Evolutionary conservation across 73 alveolate species (phyloP).

Genomic region (Paramecium sexaurelia): DNA sequence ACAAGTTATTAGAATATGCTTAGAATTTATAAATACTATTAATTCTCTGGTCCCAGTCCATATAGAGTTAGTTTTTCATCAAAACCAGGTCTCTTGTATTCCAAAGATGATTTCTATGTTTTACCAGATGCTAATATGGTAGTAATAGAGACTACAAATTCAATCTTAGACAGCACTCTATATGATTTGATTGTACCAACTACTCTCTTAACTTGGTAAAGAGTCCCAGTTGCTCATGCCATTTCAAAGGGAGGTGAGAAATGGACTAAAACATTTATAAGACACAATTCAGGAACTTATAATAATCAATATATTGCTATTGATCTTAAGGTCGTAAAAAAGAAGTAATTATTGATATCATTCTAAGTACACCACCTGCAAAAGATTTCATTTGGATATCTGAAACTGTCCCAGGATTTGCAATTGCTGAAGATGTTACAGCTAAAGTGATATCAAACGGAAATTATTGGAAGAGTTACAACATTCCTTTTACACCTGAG

Average conservation of each 20-base stretch:
- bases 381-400: constrained; percentile 72
- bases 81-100: constrained; percentile 78
- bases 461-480: constrained; percentile 82
- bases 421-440: constrained; percentile 73
- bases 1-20: constrained; percentile 75
- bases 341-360: background rate
- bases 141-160: constrained; percentile 78
- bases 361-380: constrained; percentile 25
- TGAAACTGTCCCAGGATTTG: constrained; percentile 76
- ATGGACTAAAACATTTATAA: constrained; percentile 75
- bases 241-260: constrained; percentile 73
- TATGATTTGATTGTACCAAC: constrained; percentile 68
- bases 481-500: constrained; percentile 72
- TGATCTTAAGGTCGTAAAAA: constrained; percentile 71
- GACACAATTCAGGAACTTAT: constrained; percentile 80
- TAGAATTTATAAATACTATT: constrained; percentile 79
- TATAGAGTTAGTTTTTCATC: constrained; percentile 81
- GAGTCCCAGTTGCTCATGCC: constrained; percentile 81
- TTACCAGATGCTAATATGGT: constrained; percentile 71
- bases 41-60: constrained; percentile 71
- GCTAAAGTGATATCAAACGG: constrained; percentile 65
- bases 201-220: constrained; percentile 80
- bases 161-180: constrained; percentile 61
- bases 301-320: constrained; percentile 77
- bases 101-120: constrained; percentile 81